These are phyloP conservation scores for Phytophthora sojae DNA, from an alignment of 352 stramenopile species.

Conservation along the genomic window DNA sequence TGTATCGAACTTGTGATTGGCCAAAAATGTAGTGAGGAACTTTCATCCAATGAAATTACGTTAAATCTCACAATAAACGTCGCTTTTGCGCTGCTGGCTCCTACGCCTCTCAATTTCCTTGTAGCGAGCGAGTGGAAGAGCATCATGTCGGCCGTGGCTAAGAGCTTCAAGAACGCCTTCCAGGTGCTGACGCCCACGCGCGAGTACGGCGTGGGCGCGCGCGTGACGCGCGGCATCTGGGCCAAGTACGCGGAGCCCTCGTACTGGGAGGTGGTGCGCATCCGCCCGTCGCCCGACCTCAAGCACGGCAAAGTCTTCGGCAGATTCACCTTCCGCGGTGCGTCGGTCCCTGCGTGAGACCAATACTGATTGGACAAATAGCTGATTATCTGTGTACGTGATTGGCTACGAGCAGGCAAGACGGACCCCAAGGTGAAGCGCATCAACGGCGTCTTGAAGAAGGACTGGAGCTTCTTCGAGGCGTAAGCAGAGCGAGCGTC, in stretches of 20 bases:
- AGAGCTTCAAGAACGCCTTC: conserved; percentile 74
- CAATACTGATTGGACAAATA: too few species aligned
- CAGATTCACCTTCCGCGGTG: conserved; percentile 83
- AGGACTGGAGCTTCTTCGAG: conserved; percentile 62
- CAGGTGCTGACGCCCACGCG: conserved; percentile 74
- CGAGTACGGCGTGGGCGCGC: conserved; percentile 74
- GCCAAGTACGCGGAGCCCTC: conserved; percentile 74
- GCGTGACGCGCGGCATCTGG: conserved; percentile 83
- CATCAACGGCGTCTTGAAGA: conserved; percentile 82
- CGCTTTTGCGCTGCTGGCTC: conserved; percentile 6
- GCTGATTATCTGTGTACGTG: conserved; percentile 19
- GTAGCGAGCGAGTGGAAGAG: conserved; percentile 15
- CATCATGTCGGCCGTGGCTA: conserved; percentile 44
- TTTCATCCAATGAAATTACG: conserved; percentile 29
- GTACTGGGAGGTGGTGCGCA: conserved; percentile 85
- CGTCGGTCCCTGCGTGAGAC: conserved; percentile 17
- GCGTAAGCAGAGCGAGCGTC: conserved; percentile 8
- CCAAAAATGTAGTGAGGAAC: neutral
- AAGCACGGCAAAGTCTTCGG: conserved; percentile 90
- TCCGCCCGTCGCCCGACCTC: conserved; percentile 75
- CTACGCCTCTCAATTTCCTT: conserved; percentile 23
- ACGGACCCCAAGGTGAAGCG: conserved; percentile 75
- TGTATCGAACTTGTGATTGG: neutral
- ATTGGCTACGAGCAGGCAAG: conserved; percentile 52
- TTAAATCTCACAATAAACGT: conserved; percentile 9